Percentiles rank a stretch among this genome's conserved stretches.
Conservation (phyloP, 768 basidiomycete genomes). For the Kwoniella newhampshirensis region DNA sequence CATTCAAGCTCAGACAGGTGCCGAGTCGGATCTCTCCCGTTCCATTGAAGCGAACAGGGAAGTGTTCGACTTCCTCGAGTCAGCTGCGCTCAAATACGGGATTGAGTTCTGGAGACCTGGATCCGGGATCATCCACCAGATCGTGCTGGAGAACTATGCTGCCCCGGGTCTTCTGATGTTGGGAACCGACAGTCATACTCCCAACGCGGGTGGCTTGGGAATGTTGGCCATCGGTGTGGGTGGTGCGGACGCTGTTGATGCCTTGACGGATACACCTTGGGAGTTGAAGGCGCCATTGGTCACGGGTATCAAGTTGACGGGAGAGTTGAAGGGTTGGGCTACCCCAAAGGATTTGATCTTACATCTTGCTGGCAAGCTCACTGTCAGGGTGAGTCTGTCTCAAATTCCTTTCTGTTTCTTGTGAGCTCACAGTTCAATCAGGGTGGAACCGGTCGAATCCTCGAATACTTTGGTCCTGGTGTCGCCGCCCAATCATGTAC, state of each 20-base stretch:
- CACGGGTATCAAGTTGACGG: conserved; percentile 78
- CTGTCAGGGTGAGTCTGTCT: conserved; percentile 69
- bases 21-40: conserved; percentile 69
- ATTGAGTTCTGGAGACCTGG: conserved; percentile 99
- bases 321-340: conserved; percentile 82
- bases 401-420: not conserved
- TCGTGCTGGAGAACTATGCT: conserved; percentile 95
- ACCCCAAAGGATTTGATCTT: conserved; percentile 96
- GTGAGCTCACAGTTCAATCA: conserved; percentile 43
- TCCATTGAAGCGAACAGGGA: conserved; percentile 88
- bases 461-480: conserved; percentile 96
- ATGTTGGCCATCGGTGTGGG: conserved; percentile 98
- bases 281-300: conserved; percentile 89
- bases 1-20: conserved; percentile 89
- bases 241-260: conserved; percentile 91
- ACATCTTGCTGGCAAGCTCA: conserved; percentile 87
- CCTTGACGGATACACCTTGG: conserved; percentile 97
- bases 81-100: conserved; percentile 66
- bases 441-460: conserved; percentile 93
- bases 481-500: conserved; percentile 88
- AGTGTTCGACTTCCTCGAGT: conserved; percentile 95
- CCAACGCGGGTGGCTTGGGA: conserved; percentile 95
- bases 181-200: conserved; percentile 85
- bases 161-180: conserved; percentile 90
- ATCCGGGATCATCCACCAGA: conserved; percentile 79